Percentiles rank a stretch among this genome's conserved stretches.
Evolutionary conservation across 139 green algal genomes (phyloP).

Genomic region (Chlamydomonas incerta): DNA sequence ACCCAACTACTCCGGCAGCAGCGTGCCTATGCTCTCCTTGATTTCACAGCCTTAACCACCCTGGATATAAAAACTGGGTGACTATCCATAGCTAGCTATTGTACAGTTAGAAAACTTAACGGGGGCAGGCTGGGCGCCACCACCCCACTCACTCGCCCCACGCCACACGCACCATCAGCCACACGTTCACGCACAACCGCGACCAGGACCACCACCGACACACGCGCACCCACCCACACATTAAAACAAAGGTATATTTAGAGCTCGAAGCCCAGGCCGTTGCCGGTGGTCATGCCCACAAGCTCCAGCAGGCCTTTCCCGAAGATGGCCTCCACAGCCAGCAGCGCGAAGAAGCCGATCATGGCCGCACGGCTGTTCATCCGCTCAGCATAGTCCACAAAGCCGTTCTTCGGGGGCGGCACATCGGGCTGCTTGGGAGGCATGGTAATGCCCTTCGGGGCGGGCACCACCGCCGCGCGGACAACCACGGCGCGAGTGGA

Average conservation of each 20-base stretch:
- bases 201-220: too few species aligned
- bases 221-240: not conserved
- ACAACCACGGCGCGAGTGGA: not conserved
- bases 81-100: too few species aligned
- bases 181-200: too few species aligned
- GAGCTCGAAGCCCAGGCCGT: slow-evolving; percentile 84
- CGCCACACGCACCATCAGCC: too few species aligned
- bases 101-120: too few species aligned
- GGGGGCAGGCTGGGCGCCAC: too few species aligned
- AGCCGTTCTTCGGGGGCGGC: slow-evolving; percentile 72
- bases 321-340: slow-evolving; percentile 80
- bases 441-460: slow-evolving; percentile 68
- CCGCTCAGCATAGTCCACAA: slow-evolving; percentile 82
- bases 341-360: slow-evolving; percentile 90
- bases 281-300: slow-evolving; percentile 60
- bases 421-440: slow-evolving; percentile 61
- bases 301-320: slow-evolving; percentile 82
- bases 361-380: slow-evolving; percentile 88
- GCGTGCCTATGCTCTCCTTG: too few species aligned
- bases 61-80: too few species aligned
- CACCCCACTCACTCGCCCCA: too few species aligned
- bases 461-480: slow-evolving; percentile 27
- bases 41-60: too few species aligned
- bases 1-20: too few species aligned
- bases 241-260: slow-evolving; percentile 40